Conservation (phyloP, 352 stramenopile genomes). For the Blastocystis sp. region DNA sequence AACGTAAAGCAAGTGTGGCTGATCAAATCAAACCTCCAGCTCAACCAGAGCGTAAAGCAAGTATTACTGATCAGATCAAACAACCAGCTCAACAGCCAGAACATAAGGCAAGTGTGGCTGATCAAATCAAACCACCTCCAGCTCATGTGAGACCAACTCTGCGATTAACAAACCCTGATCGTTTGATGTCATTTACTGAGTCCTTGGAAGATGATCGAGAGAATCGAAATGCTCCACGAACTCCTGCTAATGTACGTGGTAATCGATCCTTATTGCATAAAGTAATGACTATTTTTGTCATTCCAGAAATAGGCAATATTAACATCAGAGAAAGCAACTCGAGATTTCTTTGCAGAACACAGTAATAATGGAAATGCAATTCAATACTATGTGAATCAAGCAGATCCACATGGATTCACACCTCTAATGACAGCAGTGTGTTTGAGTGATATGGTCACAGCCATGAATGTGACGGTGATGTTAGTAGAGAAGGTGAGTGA, state of each 20-base stretch:
- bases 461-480: conserved; percentile 18
- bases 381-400: conserved; percentile 39
- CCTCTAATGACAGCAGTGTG: conserved; percentile 55
- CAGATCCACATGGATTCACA: conserved; percentile 44
- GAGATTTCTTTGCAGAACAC: not conserved
- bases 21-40: conserved; percentile 21
- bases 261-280: conserved; percentile 48
- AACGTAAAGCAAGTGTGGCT: not conserved
- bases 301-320: conserved; percentile 20
- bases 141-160: not conserved
- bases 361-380: not conserved
- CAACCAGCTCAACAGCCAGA: not conserved
- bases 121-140: conserved; percentile 30
- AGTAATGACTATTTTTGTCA: not conserved
- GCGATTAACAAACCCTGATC: conserved; percentile 27
- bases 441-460: not conserved
- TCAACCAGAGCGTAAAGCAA: not conserved
- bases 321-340: conserved; percentile 16
- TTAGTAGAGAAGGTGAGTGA: conserved; percentile 21
- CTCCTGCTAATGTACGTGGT: conserved; percentile 42
- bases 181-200: not conserved
- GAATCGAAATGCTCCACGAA: conserved; percentile 9
- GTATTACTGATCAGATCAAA: conserved; percentile 10
- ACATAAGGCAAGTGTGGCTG: not conserved
- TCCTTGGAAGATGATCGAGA: conserved; percentile 13